Evolutionary conservation across 2,329 filamentous ascomycete genomes (phyloP), one percentile per base, ranked within the genome.

Genomic region (Penicillium psychrosexuale): DNA sequence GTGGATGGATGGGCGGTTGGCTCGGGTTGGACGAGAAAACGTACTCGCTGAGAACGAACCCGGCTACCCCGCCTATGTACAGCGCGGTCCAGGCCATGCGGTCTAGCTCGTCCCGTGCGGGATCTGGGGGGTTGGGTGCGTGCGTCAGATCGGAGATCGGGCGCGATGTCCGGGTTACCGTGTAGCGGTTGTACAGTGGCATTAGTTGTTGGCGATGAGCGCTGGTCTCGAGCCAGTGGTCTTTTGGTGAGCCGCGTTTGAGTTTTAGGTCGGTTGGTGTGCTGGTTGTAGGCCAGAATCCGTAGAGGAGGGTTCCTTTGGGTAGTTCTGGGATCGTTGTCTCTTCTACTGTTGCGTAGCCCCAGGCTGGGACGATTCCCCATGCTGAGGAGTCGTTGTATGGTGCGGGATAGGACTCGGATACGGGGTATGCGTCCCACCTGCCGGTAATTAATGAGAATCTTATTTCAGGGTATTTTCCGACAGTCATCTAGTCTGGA

Each of bases 281-380:
- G 0, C 70, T 71, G 0, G 72, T 71, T 4, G 77, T 75, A 0
- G 78, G 77, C 61, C 78, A 74, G 61, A 72, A 79, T 0, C 79
- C 79, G 36, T 59, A 79, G 0, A 81, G 55, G 1, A 72, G 60
- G 0, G 69, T 68, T 6, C 74, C 77, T 2, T 54, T 43, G 0
- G 64, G 43, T 1, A 80, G 61, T 6, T 58, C 63, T 2, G 67
- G 47, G 5, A 76, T 64, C 0, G 68, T 78, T n/a, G 71, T 77
- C 4, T 77, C 74, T 6, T 76, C 42, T 5, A 80, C 72, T 24
- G 70, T 65, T 8, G 72, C 78, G 51, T 76, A 79, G 0, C 79
- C 79, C 78, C 79, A 81, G n/a, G 72, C 75, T 38, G 76, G 74
- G 12, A 77, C 75, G 55, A 78, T 76, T 4, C 77, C 78, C 68